Evolutionary conservation across 1,139 yeast genomes (phyloP).

Genomic region (Maudiozyma humilis): DNA sequence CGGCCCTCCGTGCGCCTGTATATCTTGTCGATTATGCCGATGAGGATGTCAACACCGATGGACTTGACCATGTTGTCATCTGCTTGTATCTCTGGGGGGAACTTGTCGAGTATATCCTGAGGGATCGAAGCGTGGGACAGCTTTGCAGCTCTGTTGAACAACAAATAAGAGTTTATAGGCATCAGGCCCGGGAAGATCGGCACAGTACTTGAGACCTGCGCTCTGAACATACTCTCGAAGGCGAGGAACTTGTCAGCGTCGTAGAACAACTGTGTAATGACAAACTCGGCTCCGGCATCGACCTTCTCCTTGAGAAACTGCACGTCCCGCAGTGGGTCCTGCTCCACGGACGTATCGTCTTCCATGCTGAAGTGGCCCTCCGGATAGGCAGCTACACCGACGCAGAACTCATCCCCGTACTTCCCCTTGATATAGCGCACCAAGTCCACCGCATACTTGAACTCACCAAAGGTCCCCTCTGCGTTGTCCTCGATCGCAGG

Average conservation of each 20-base stretch:
- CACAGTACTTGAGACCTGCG: conserved; percentile 38
- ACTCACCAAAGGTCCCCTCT: conserved; percentile 36
- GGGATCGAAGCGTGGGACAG: conserved; percentile 89
- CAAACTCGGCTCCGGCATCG: conserved; percentile 90
- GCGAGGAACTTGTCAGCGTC: conserved; percentile 49
- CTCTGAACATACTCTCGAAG: conserved; percentile 39
- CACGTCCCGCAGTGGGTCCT: conserved; percentile 55
- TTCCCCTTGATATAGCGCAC: conserved; percentile 62
- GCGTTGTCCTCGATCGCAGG: conserved; percentile 52
- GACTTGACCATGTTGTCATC: conserved; percentile 84
- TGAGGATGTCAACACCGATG: conserved; percentile 68
- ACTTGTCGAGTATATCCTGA: conserved; percentile 38
- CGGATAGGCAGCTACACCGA: conserved; percentile 93
- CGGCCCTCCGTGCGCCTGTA: conserved; percentile 45
- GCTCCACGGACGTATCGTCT: conserved; percentile 62
- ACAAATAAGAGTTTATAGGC: conserved; percentile 89
- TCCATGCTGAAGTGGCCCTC: conserved; percentile 71
- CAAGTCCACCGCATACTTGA: conserved; percentile 72
- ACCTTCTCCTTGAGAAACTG: conserved; percentile 75
- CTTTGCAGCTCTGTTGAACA: conserved; percentile 82
- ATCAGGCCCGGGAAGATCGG: conserved; percentile 84
- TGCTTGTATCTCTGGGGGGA: conserved; percentile 49
- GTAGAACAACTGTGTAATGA: conserved; percentile 80
- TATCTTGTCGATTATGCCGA: conserved; percentile 54
- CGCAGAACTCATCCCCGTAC: conserved; percentile 69